Evolutionary conservation across 2,329 filamentous ascomycete species (phyloP), one percentile per base, ranked within the genome.

Genomic region (Tolypocladium pustulatum): DNA sequence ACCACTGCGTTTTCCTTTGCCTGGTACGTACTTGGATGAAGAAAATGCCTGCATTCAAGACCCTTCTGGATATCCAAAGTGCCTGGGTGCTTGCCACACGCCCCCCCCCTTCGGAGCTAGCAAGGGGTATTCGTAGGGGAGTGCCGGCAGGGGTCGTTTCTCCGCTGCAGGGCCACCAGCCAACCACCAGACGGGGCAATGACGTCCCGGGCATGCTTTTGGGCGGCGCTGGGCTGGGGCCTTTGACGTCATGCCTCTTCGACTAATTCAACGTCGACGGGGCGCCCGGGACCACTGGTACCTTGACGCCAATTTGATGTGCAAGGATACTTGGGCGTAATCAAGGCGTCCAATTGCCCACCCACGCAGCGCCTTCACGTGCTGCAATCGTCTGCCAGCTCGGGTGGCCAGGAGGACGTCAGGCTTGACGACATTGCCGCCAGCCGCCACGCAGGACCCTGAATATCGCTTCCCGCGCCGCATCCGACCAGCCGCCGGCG

Each of bases 231-330:
- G 53, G 61, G 62, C 61, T 57, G 53, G 60, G 57, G 64, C 67
- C 65, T 61, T 63, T 65, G 66, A 70, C 67, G 67, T 70, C 68
- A 70, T n/a, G 40, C 43, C 20, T 36, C 34, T 46, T n/a, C 54
- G 60, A 56, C 60, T 46, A 60, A 54, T 55, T 63, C 58, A 54
- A 61, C 60, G 59, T 52, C 60, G 43, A 52, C 32, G 32, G 30
- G 30, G 55, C 12, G 41, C n/a, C n/a, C n/a, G 12, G 41, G 32
- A 34, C 32, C 12, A 6, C 22, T 15, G 2, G 41, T 46, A 17
- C 41, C 22, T 25, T 12, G 41, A 12, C n/a, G 41, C 9, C 41
- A 25, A 8, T 8, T 3, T 12, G 20, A 12, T 5, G 10, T 10
- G n/a, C 6, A n/a, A 22, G n/a, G 12, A 15, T 49, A 10, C 25